Evolutionary conservation across 805 yeast genomes (phyloP).

Genomic region (Barnettozyma sucrosica): DNA sequence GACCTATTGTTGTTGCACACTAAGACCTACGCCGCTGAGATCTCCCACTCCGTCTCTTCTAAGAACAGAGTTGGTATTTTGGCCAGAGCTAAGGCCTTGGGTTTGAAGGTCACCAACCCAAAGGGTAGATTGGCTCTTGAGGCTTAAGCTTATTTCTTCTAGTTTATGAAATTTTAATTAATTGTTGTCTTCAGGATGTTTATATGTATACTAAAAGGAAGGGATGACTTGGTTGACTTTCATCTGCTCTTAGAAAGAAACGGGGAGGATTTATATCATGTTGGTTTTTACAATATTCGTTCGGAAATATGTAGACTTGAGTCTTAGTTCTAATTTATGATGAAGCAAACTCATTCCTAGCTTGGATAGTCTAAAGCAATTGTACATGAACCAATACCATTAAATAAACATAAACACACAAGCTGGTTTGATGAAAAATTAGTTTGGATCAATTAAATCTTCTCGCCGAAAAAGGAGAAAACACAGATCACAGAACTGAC

Average conservation of each 20-base stretch:
- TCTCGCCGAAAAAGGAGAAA: not conserved
- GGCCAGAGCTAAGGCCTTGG: slow-evolving; percentile 96
- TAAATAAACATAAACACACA: not conserved
- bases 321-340: not conserved
- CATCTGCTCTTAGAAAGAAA: slow-evolving; percentile 1
- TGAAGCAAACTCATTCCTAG: not conserved
- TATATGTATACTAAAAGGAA: slow-evolving; percentile 3
- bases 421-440: not conserved
- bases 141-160: slow-evolving; percentile 54
- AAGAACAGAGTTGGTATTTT: slow-evolving; percentile 96
- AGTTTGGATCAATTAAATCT: not conserved
- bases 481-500: not conserved
- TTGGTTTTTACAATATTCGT: slow-evolving; percentile 1
- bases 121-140: slow-evolving; percentile 97
- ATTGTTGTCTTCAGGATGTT: not conserved
- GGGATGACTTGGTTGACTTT: not conserved
- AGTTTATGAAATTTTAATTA: slow-evolving; percentile 1
- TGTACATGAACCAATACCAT: not conserved
- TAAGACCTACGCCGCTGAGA: slow-evolving; percentile 99
- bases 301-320: not conserved
- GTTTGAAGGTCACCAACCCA: slow-evolving; percentile 98
- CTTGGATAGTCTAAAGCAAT: not conserved
- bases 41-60: slow-evolving; percentile 97
- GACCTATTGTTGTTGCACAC: slow-evolving; percentile 95
- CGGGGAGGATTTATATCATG: slow-evolving; percentile 9